Evolutionary conservation across 177 flowering plant species (phyloP), one percentile per base, ranked within the genome.

Genomic region (Vitis hybrid): DNA sequence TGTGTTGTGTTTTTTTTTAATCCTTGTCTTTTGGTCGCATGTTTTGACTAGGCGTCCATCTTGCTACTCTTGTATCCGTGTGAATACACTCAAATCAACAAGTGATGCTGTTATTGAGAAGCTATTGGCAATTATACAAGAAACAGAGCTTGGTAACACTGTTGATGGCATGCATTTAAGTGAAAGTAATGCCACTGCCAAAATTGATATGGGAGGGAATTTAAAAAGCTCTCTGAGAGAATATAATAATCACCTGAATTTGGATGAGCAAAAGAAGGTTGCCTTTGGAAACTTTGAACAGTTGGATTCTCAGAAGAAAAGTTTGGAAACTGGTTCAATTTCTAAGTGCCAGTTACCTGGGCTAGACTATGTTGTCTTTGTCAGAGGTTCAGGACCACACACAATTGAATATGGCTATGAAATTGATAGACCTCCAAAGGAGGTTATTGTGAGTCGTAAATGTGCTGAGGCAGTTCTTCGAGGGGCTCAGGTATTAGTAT

Each of bases 391-490:
- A 10, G 98, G 99, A 48, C 98, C 99, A 8, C 97, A 91, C 66
- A 45, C 23, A 10, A 75, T 96, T 72, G 80, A 85, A n/a, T 93
- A 93, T 74, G 87, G 76, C 56, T 68, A 67, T 82, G 77, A 64
- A 21, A 67, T 72, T 80, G 82, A 72, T 52, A 80, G 69, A 48
- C 86, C 90, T 76, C 70, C 78, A 2, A 96, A 96, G 76, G 99
- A 96, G 80, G 89, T 96, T 5, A 72, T 93, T 76, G 97, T 96
- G 59, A 96, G 98, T 73, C 86, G 99, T 65, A 96, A 96, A 83
- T 96, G 99, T 73, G 99, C 99, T 23, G 98, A 96, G 85, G 91
- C 99, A 17, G 99, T 96, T 81, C 97, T 96, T 71, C 97, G 98
- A 30, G 99, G 99, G 78, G 98, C 99, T 76, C 97, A 95, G 90